A percentile compares a stretch with the other conserved stretches of the same genome.
Conservation (phyloP, 2,329 filamentous ascomycete genomes). For the Fusarium sp. region DNA sequence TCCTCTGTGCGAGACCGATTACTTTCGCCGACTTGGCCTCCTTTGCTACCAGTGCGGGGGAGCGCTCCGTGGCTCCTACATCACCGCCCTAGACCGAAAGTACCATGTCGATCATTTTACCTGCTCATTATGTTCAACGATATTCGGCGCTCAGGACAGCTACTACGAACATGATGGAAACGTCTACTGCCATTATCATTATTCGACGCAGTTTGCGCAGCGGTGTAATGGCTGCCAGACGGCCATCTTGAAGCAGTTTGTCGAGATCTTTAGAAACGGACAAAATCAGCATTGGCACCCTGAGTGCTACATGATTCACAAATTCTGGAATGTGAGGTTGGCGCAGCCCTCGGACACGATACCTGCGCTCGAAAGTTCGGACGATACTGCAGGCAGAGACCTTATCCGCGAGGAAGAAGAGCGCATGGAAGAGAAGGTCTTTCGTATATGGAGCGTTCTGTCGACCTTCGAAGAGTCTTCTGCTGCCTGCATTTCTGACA, state of each 20-base stretch:
- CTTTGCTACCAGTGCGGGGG: constrained; percentile 93
- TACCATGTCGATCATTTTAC: constrained; percentile 99
- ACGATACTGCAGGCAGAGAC: constrained; percentile 74
- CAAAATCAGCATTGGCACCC: constrained; percentile 99
- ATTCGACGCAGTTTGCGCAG: constrained; percentile 96
- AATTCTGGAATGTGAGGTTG: constrained; percentile 98
- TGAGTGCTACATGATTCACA: constrained; percentile 99
- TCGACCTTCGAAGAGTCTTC: constrained; percentile 98
- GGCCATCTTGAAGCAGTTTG: constrained; percentile 97
- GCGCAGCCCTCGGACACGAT: constrained; percentile 69
- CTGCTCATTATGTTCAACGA: constrained; percentile 94
- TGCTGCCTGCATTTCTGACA: constrained; percentile 97
- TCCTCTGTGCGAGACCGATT: constrained; percentile 96
- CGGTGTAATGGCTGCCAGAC: constrained; percentile 97
- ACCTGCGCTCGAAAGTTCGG: constrained; percentile 55
- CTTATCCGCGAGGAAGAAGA: constrained; percentile 88
- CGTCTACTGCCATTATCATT: constrained; percentile 99
- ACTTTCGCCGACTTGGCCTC: constrained; percentile 91
- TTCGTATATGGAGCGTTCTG: constrained; percentile 96
- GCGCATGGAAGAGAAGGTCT: constrained; percentile 96
- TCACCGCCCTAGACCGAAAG: constrained; percentile 96
- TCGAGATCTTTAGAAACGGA: constrained; percentile 97
- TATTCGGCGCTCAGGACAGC: constrained; percentile 98
- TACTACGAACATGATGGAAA: constrained; percentile 98
- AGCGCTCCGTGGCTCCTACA: constrained; percentile 95